These are phyloP conservation scores for Pilatotrama ljubarskyi DNA, from an alignment of 768 basidiomycete species.

Conservation along the genomic window DNA sequence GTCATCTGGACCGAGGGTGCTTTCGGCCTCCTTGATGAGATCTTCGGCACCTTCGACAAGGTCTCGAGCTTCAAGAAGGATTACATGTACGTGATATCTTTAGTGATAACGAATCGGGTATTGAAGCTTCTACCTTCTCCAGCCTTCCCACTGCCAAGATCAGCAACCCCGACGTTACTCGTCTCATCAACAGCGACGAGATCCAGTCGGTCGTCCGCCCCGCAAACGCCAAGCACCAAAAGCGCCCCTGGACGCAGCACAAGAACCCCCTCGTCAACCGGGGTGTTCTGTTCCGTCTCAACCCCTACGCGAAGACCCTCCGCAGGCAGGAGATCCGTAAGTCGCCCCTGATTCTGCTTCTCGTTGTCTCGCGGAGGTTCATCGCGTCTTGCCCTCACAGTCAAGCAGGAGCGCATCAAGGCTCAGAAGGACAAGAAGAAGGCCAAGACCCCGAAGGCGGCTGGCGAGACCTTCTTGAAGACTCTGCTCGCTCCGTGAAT, in stretches of 20 bases:
- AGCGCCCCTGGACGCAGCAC: conserved; percentile 98
- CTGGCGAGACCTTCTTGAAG: conserved; percentile 82
- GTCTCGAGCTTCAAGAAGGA: conserved; percentile 85
- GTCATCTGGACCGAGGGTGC: conserved; percentile 99
- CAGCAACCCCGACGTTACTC: conserved; percentile 93
- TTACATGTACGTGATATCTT: conserved; percentile 59
- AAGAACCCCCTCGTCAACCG: conserved; percentile 98
- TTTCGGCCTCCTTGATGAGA: conserved; percentile 88
- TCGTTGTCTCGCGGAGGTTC: not conserved
- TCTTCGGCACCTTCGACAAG: conserved; percentile 95
- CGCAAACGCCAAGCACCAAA: conserved; percentile 79
- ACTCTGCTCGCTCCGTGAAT: conserved; percentile 83
- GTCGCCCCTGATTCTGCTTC: conserved; percentile 38
- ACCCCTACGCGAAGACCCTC: conserved; percentile 96
- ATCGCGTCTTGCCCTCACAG: conserved; percentile 37
- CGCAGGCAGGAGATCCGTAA: conserved; percentile 85
- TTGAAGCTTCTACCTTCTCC: conserved; percentile 1
- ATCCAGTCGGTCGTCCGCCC: conserved; percentile 96
- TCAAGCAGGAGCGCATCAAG: conserved; percentile 78
- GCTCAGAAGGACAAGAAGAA: conserved; percentile 61
- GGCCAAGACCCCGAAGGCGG: conserved; percentile 58
- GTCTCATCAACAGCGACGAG: conserved; percentile 97
- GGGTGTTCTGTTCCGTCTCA: conserved; percentile 92
- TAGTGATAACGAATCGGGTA: not conserved
- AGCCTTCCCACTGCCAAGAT: conserved; percentile 97